Evolutionary conservation across 1,284 basidiomycete species (phyloP), one percentile per base, ranked within the genome.

Genomic region (Rhodotorula sp.): DNA sequence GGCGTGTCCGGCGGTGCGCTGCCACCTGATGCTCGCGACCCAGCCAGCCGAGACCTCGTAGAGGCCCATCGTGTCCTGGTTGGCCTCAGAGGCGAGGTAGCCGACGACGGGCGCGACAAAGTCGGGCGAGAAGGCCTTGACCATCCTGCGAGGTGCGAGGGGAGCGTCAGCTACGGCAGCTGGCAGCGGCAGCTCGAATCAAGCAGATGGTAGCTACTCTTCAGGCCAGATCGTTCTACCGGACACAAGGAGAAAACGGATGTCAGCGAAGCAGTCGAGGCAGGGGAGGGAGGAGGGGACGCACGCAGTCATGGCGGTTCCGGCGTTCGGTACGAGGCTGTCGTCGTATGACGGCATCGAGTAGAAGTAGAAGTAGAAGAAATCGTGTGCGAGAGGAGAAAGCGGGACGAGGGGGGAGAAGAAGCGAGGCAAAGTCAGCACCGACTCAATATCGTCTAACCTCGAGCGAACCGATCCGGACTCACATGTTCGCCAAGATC

Each of bases 71-170:
- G 89, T 88, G 34, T 88, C 88, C 66, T 89, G 85, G 77, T 93
- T 92, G 64, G 87, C 86, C 80, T 89, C 86, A 78, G 91, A 94
- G 16, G 87, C 89, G 37, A 99, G 85, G 81, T 90, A 99, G 9
- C 92, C 94, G 34, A 98, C 93, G 60, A 97, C 80, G 26, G 96
- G 86, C 3, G 95, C 92, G 67, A 99, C 87, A 76, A 85, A 96
- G 77, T 97, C 94, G 58, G 95, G 93, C 87, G 94, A 94, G 85
- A 95, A 93, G 20, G 91, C 91, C 72, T 96, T 89, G 48, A 98
- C 88, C 89, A 94, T 91, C 40, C 40, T 44, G 40, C 40, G 40
- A 44, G 10, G 16, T 44, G 8, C 40, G 40, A n/a, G n/a, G n/a
- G 16, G 40, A 44, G 40, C 3, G 40, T 44, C 40, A 44, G 40